Evolutionary conservation across 1,139 yeast genomes (phyloP).

Genomic region (Candida sanyaensis): DNA sequence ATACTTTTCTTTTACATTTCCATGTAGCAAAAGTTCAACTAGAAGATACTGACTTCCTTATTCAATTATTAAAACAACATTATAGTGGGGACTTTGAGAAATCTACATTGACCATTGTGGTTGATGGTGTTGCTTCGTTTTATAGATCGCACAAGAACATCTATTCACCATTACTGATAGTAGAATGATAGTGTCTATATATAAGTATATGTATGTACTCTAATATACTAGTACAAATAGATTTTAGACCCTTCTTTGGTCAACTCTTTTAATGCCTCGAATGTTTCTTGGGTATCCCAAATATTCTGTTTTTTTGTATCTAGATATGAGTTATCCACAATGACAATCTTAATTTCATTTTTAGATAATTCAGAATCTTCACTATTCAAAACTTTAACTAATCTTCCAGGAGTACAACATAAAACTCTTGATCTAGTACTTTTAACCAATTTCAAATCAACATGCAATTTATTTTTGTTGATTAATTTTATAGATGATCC

Average conservation of each 20-base stretch:
- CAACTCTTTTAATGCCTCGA: constrained; percentile 40
- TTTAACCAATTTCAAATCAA: constrained; percentile 55
- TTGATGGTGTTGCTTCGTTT: constrained; percentile 28
- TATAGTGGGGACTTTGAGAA: constrained; percentile 16
- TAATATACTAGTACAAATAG: constrained; percentile 42
- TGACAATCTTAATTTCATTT: constrained; percentile 54
- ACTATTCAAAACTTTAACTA: constrained; percentile 47
- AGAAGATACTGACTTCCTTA: constrained; percentile 7
- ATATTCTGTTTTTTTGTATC: constrained; percentile 64
- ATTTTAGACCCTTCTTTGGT: constrained; percentile 47
- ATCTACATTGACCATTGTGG: constrained; percentile 17
- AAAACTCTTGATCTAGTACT: constrained; percentile 54
- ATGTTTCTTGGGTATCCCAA: constrained; percentile 59
- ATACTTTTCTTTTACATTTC: constrained; percentile 27
- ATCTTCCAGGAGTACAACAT: constrained; percentile 68
- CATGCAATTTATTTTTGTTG: constrained; percentile 62
- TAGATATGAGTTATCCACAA: constrained; percentile 65
- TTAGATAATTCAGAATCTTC: constrained; percentile 42
- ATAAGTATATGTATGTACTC: not conserved
- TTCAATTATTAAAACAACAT: not conserved
- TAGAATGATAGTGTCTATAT: constrained; percentile 4
- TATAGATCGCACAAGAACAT: constrained; percentile 32
- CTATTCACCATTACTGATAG: constrained; percentile 37
- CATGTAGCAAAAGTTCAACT: constrained; percentile 13
- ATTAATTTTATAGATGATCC: constrained; percentile 67